phyloP scores from a whole-genome alignment of 129 eudicot species.

The Artemisia annua region DNA sequence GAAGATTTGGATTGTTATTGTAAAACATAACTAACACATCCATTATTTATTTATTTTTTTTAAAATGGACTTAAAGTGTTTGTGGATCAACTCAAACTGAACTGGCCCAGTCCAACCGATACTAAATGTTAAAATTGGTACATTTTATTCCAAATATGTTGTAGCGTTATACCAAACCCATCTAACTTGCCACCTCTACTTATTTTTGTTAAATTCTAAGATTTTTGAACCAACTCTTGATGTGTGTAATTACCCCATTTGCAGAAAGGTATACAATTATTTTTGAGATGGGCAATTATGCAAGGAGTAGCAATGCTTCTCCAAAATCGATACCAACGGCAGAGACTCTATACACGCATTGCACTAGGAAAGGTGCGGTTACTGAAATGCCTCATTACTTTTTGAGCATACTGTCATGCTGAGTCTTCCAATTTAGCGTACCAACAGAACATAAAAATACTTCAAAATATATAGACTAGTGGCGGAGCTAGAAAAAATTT shows the following conservation, averaged over 20 bases:
- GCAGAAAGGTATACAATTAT: conserved; percentile 86
- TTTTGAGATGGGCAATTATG: conserved; percentile 91
- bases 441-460: not conserved
- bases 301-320: conserved; percentile 97
- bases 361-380: conserved; percentile 86
- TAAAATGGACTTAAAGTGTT: not conserved
- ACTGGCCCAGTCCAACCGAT: not conserved
- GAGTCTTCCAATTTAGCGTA: not conserved
- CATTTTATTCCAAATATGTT: not conserved
- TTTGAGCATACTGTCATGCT: conserved; percentile 15
- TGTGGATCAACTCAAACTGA: not conserved
- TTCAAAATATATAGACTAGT: too few species aligned
- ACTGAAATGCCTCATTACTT: not conserved
- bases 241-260: conserved; percentile 27
- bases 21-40: not conserved
- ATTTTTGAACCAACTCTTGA: conserved; percentile 8
- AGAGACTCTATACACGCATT: conserved; percentile 93
- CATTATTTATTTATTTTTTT: not conserved
- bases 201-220: not conserved
- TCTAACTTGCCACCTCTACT: not conserved
- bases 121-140: not conserved
- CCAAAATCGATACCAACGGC: conserved; percentile 94
- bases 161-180: not conserved
- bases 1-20: not conserved
- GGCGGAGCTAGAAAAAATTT: too few species aligned